Conservation (phyloP, 768 basidiomycete genomes). For the Mycena vitilis region DNA sequence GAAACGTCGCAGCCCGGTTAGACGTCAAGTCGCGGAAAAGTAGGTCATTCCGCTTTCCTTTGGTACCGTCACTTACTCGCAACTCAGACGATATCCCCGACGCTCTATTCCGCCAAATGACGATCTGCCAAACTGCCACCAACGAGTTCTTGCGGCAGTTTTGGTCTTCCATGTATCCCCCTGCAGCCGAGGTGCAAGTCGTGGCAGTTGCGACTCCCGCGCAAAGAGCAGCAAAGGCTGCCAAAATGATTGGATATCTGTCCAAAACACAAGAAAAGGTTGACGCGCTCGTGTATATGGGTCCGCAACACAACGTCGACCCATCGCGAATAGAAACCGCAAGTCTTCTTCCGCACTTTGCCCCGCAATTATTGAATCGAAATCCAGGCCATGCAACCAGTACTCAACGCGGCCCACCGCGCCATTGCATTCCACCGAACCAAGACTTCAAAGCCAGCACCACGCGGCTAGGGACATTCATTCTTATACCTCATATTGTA, state of each 20-base stretch:
- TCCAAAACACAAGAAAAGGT: slow-evolving; percentile 86
- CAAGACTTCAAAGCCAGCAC: slow-evolving; percentile 42
- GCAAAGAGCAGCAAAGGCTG: slow-evolving; percentile 81
- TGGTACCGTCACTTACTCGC: background rate
- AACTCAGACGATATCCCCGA: slow-evolving; percentile 82
- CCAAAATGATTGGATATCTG: slow-evolving; percentile 90
- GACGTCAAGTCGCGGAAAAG: slow-evolving; percentile 76
- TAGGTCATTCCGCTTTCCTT: slow-evolving; percentile 44
- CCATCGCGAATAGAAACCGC: slow-evolving; percentile 72
- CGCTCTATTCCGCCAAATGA: slow-evolving; percentile 83
- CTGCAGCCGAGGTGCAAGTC: slow-evolving; percentile 66
- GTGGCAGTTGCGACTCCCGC: slow-evolving; percentile 64
- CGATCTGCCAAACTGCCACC: slow-evolving; percentile 90
- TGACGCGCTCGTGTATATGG: slow-evolving; percentile 75
- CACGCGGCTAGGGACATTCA: slow-evolving; percentile 38
- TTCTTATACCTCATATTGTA: slow-evolving; percentile 31
- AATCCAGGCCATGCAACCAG: slow-evolving; percentile 79
- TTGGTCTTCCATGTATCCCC: slow-evolving; percentile 90
- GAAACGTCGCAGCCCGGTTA: slow-evolving; percentile 79
- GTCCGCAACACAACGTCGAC: slow-evolving; percentile 72
- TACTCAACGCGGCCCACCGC: slow-evolving; percentile 77
- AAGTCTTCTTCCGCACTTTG: slow-evolving; percentile 42
- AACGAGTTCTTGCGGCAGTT: slow-evolving; percentile 98
- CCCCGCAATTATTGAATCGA: slow-evolving; percentile 9
- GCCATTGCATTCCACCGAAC: slow-evolving; percentile 70